A percentile compares a stretch with the other conserved stretches of the same genome.
These are phyloP conservation scores for Myxozyma vanderwaltii DNA, from an alignment of 805 yeast genomes.

Conservation along the genomic window DNA sequence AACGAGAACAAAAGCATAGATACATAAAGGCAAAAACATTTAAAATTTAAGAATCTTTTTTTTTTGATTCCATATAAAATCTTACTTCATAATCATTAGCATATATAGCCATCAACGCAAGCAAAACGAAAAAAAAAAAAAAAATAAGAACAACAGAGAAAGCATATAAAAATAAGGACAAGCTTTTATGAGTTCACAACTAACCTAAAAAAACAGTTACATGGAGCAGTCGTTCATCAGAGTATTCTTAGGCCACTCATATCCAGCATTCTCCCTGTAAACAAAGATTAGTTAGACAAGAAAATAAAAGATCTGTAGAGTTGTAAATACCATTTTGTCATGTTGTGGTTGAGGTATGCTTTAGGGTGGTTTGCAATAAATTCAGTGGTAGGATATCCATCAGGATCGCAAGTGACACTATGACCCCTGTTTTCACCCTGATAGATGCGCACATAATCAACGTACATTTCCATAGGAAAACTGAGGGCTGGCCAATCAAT, in stretches of 20 bases:
- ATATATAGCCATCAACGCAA: background rate
- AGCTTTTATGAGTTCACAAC: background rate
- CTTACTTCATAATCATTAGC: background rate
- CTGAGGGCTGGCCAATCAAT: constrained; percentile 76
- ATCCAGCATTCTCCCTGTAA: constrained; percentile 28
- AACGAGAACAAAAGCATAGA: background rate
- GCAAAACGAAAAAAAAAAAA: background rate
- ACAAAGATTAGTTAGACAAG: too few relatives aligned
- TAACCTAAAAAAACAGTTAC: background rate
- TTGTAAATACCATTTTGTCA: constrained; percentile 73
- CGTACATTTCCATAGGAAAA: constrained; percentile 75
- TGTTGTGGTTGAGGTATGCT: constrained; percentile 70
- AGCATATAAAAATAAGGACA: background rate
- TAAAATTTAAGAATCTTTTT: background rate
- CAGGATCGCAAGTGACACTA: constrained; percentile 82
- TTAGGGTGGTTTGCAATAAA: constrained; percentile 71
- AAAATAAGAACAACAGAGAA: background rate
- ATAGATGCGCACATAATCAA: constrained; percentile 89
- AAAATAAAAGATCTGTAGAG: background rate
- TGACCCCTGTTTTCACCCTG: constrained; percentile 50
- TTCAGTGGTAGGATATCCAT: constrained; percentile 78
- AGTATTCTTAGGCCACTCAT: constrained; percentile 30
- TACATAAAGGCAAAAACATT: background rate
- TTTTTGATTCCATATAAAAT: background rate
- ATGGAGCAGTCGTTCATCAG: constrained; percentile 22